These are phyloP conservation scores for Camelina laxa DNA, from an alignment of 345 rosid genomes.

Conservation along the genomic window DNA sequence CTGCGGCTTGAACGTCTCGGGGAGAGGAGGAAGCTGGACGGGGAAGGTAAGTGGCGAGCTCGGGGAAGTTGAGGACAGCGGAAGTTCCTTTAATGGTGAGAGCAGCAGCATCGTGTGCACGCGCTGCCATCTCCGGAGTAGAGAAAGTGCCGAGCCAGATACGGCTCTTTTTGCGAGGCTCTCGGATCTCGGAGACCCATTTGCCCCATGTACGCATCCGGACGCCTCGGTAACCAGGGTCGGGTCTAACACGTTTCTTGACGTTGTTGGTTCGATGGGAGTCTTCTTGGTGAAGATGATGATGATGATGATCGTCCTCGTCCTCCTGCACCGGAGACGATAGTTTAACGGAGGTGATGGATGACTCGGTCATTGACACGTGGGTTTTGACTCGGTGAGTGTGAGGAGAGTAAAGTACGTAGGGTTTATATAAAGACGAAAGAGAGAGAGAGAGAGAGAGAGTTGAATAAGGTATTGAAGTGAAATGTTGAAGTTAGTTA, in stretches of 20 bases:
- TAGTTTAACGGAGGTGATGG: conserved; percentile 32
- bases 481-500: conserved; percentile 38
- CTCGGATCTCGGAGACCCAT: conserved; percentile 98
- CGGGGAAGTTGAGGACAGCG: conserved; percentile 87
- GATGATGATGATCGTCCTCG: conserved; percentile 5
- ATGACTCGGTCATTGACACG: conserved; percentile 40
- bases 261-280: conserved; percentile 24
- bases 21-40: conserved; percentile 79
- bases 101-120: conserved; percentile 98
- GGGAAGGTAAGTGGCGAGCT: conserved; percentile 71
- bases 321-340: conserved; percentile 27
- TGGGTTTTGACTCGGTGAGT: conserved; percentile 40
- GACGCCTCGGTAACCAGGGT: conserved; percentile 77
- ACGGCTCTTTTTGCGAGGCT: conserved; percentile 90
- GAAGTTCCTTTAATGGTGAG: conserved; percentile 79
- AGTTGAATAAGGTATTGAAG: conserved; percentile 30
- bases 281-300: conserved; percentile 19
- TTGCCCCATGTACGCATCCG: conserved; percentile 96
- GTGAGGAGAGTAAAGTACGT: conserved; percentile 25
- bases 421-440: conserved; percentile 40
- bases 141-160: conserved; percentile 98
- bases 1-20: conserved; percentile 92
- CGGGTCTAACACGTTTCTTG: conserved; percentile 47
- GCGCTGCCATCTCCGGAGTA: conserved; percentile 94
- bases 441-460: conserved; percentile 14